These are phyloP conservation scores for Chrysoporthe puriensis DNA, from an alignment of 2,329 filamentous ascomycete species.

Conservation along the genomic window DNA sequence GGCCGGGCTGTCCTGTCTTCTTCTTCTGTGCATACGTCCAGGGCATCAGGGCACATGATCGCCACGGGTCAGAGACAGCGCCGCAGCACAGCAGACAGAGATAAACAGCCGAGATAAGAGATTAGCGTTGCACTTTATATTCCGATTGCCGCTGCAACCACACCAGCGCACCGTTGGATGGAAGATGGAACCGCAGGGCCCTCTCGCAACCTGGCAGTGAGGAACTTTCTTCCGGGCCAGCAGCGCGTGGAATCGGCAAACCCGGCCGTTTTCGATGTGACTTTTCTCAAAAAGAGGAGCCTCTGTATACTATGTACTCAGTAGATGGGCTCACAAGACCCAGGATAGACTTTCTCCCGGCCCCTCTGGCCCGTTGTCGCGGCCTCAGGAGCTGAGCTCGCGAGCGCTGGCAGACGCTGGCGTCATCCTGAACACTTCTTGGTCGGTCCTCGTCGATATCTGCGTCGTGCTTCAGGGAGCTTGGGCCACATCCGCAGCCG, in stretches of 20 bases:
- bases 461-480: no score
- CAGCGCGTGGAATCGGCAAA: not conserved
- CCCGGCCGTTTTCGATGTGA: not conserved
- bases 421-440: no score
- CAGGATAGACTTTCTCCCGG: no score
- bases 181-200: not conserved
- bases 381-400: no score
- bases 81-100: not conserved
- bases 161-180: not conserved
- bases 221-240: no score
- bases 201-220: not conserved
- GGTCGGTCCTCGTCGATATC: no score
- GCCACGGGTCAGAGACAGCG: not conserved
- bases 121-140: slow-evolving; percentile 14
- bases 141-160: slow-evolving; percentile 15
- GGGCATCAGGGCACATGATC: not conserved
- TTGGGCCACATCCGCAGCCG: no score
- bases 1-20: not conserved
- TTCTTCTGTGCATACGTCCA: not conserved
- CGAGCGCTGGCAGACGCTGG: no score
- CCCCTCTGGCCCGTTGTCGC: no score
- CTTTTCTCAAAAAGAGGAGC: no score
- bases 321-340: not conserved
- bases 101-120: slow-evolving; percentile 14
- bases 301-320: not conserved